Evolutionary conservation across 148 eudicot species (phyloP).

Genomic region (Rhododendron ferrugineum): DNA sequence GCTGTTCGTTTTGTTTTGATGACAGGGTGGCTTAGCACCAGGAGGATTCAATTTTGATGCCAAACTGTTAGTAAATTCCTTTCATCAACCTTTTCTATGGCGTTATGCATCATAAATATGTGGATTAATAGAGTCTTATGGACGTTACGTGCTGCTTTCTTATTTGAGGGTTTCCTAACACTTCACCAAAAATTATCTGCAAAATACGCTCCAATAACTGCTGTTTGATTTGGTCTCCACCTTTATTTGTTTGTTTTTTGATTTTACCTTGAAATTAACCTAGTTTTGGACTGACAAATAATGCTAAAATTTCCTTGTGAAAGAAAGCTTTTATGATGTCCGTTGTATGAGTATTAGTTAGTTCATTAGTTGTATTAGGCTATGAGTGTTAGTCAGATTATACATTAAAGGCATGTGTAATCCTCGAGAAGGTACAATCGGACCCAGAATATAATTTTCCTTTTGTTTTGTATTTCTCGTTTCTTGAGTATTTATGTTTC

Average conservation of each 20-base stretch:
- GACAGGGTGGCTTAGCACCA: conserved; percentile 91
- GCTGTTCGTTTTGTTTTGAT: neutral
- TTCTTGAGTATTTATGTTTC: neutral
- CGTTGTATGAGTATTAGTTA: neutral
- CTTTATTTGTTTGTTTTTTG: neutral
- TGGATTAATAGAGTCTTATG: neutral
- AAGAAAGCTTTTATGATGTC: neutral
- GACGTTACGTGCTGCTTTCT: neutral
- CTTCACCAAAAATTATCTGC: neutral
- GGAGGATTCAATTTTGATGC: conserved; percentile 99
- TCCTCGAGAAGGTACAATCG: neutral
- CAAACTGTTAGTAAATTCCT: conserved; percentile 60
- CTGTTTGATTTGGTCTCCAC: neutral
- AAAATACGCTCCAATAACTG: neutral
- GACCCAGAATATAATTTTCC: neutral
- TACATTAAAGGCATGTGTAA: neutral
- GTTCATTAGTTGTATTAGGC: neutral
- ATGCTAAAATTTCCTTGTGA: neutral
- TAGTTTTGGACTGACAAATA: neutral
- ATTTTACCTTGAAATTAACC: neutral
- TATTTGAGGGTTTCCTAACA: neutral
- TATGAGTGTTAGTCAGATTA: neutral
- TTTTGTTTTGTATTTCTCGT: neutral
- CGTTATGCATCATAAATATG: neutral
- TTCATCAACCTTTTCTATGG: neutral